Evolutionary conservation across 2,329 filamentous ascomycete genomes (phyloP).

Genomic region (Phyllosticta capitalensis): DNA sequence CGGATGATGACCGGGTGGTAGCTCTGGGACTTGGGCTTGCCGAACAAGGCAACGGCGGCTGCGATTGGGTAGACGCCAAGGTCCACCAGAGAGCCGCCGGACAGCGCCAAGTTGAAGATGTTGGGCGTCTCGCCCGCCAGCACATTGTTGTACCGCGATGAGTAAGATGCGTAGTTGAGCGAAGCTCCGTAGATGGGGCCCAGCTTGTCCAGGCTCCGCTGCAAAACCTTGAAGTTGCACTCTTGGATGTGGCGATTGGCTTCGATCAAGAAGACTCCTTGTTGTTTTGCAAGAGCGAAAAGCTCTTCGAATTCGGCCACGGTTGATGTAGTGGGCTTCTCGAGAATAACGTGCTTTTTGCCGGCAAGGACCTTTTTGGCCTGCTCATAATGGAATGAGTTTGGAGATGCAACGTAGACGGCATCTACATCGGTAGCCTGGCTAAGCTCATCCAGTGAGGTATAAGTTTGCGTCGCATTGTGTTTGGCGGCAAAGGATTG

Average conservation of each 20-base stretch:
- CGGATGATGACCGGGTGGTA: slow-evolving; percentile 35
- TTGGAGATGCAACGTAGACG: slow-evolving; percentile 42
- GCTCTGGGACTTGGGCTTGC: slow-evolving; percentile 29
- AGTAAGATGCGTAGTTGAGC: slow-evolving; percentile 37
- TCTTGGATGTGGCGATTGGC: slow-evolving; percentile 43
- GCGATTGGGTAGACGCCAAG: slow-evolving; percentile 40
- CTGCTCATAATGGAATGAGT: slow-evolving; percentile 38
- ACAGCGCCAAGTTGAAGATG: slow-evolving; percentile 40
- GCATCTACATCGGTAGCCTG: slow-evolving; percentile 30
- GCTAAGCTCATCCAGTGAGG: slow-evolving; percentile 30
- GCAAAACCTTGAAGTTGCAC: slow-evolving; percentile 38
- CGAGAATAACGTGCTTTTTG: slow-evolving; percentile 41
- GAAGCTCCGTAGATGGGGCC: slow-evolving; percentile 36
- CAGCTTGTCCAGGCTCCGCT: slow-evolving; percentile 27
- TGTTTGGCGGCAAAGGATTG: slow-evolving; percentile 35
- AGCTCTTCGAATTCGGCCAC: slow-evolving; percentile 33
- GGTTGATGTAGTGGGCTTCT: slow-evolving; percentile 40
- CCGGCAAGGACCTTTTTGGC: slow-evolving; percentile 34
- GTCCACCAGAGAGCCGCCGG: slow-evolving; percentile 39
- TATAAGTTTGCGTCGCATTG: slow-evolving; percentile 26
- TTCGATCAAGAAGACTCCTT: slow-evolving; percentile 37
- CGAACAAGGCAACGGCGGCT: slow-evolving; percentile 40
- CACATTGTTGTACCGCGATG: slow-evolving; percentile 38
- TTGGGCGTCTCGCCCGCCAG: slow-evolving; percentile 38
- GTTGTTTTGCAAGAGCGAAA: slow-evolving; percentile 31